These are phyloP conservation scores for Penicillium angulare DNA, from an alignment of 495 filamentous ascomycete species.

Conservation along the genomic window DNA sequence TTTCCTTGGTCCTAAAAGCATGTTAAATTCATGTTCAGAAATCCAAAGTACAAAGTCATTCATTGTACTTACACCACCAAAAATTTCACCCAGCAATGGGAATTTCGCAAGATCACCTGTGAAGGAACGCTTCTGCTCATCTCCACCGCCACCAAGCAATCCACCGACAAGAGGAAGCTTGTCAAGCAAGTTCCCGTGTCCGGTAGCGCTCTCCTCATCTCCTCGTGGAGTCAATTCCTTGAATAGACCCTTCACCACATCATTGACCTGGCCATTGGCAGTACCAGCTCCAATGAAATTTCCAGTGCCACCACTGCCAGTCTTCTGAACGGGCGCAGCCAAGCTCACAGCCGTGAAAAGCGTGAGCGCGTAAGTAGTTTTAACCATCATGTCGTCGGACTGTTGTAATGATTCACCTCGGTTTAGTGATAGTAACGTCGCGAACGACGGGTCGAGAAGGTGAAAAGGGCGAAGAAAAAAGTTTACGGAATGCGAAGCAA, in stretches of 20 bases:
- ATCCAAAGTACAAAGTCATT: neutral
- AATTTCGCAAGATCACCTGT: constrained; percentile 16
- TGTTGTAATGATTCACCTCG: constrained; percentile 1
- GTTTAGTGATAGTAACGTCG: constrained; percentile 22
- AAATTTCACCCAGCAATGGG: constrained; percentile 12
- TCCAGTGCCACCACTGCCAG: constrained; percentile 10
- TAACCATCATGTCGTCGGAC: constrained; percentile 16
- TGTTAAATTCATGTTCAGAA: no score
- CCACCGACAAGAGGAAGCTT: neutral
- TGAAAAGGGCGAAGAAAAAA: constrained; percentile 5
- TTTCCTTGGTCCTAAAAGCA: constrained; percentile 9
- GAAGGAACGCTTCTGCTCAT: constrained; percentile 8
- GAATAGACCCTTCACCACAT: constrained; percentile 5
- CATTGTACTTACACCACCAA: constrained; percentile 17
- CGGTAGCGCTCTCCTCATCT: neutral
- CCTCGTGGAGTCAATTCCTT: constrained; percentile 3
- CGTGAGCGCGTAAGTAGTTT: constrained; percentile 25
- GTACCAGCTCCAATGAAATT: constrained; percentile 20
- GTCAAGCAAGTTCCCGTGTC: neutral
- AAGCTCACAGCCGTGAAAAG: constrained; percentile 25
- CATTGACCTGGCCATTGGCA: constrained; percentile 10
- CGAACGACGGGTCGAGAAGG: constrained; percentile 17
- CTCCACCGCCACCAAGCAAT: neutral
- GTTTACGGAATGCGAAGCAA: constrained; percentile 20
- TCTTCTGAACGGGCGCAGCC: constrained; percentile 19